Evolutionary conservation across 2,329 filamentous ascomycete genomes (phyloP).

Genomic region (Byssothecium circinans): DNA sequence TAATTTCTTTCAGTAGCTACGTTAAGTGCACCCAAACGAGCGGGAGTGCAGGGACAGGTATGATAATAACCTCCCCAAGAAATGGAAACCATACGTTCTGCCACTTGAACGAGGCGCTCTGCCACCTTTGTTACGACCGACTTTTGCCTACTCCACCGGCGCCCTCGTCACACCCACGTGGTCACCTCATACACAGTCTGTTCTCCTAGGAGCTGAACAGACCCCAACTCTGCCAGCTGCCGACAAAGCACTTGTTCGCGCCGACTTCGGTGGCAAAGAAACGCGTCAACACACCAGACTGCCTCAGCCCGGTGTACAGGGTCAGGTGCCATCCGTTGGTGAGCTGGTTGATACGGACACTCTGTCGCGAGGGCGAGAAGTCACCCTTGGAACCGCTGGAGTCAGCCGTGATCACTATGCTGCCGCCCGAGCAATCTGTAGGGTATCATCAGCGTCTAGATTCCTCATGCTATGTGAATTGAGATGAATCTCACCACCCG

Average conservation of each 20-base stretch:
- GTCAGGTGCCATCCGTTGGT: slow-evolving; percentile 6
- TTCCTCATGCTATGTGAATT: neutral
- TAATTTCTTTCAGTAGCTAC: neutral
- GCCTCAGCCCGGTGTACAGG: neutral
- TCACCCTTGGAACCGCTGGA: neutral
- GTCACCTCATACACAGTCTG: neutral
- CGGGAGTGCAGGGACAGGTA: neutral
- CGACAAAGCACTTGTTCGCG: slow-evolving; percentile 1
- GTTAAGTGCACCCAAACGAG: slow-evolving; percentile 1
- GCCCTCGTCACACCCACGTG: neutral
- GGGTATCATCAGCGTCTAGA: neutral
- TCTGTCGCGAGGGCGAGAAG: neutral
- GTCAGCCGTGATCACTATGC: neutral
- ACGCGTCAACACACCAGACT: slow-evolving; percentile 5
- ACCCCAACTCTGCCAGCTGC: slow-evolving; percentile 2
- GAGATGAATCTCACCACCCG: neutral
- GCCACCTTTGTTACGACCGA: neutral
- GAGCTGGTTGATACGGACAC: slow-evolving; percentile 3
- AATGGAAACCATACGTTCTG: neutral
- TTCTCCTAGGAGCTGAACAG: slow-evolving; percentile 1
- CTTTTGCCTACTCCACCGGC: neutral
- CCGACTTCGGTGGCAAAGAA: slow-evolving; percentile 2
- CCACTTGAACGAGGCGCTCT: neutral
- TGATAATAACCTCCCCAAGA: neutral
- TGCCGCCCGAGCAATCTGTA: slow-evolving; percentile 1